Evolutionary conservation across 2,329 filamentous ascomycete genomes (phyloP).

Genomic region (Hypoxylon sp.): DNA sequence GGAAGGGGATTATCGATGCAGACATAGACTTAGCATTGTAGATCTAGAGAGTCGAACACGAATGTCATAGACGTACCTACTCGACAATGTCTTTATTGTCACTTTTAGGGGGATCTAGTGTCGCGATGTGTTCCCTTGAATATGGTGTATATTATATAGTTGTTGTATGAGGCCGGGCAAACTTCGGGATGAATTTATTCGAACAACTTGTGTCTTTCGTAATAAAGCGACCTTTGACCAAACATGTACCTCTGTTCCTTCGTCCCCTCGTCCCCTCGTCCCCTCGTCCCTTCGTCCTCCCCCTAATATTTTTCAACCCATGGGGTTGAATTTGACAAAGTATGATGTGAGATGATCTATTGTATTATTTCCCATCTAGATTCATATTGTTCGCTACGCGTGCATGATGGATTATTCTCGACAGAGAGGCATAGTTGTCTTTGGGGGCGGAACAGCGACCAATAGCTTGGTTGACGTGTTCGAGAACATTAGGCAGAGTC

Average conservation of each 20-base stretch:
- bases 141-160: not conserved
- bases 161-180: constrained; percentile 30
- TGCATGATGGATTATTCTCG: constrained; percentile 45
- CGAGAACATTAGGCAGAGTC: constrained; percentile 73
- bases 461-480: constrained; percentile 96
- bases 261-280: too few relatives aligned
- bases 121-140: too few relatives aligned
- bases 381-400: not conserved
- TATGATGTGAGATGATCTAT: not conserved
- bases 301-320: not conserved
- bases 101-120: too few relatives aligned
- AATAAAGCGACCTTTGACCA: too few relatives aligned
- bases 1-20: constrained; percentile 6
- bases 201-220: not conserved
- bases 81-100: too few relatives aligned
- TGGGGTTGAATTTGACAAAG: not conserved
- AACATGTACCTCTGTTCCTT: not conserved
- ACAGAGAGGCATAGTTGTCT: constrained; percentile 78
- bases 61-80: constrained; percentile 20
- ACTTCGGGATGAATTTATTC: constrained; percentile 31
- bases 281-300: too few relatives aligned
- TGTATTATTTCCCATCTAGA: not conserved
- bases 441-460: constrained; percentile 93
- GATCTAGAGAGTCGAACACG: constrained; percentile 29
- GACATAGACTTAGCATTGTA: constrained; percentile 37